Conservation (phyloP, 2,329 filamentous ascomycete genomes). For the Stachybotrys elegans region DNA sequence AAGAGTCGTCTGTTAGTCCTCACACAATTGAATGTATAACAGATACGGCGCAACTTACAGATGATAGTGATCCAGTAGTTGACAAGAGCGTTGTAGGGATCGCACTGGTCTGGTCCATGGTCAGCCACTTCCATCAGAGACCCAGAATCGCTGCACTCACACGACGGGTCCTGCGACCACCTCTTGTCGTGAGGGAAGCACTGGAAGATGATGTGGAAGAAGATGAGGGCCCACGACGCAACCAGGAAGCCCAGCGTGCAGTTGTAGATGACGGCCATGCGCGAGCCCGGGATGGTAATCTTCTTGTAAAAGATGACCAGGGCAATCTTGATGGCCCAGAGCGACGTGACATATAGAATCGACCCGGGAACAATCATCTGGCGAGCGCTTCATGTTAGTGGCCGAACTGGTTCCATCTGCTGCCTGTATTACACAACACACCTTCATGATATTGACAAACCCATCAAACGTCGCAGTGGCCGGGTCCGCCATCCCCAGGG, state of each 20-base stretch:
- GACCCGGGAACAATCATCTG: slow-evolving; percentile 36
- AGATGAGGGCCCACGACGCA: slow-evolving; percentile 25
- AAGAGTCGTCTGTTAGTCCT: neutral
- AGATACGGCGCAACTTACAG: slow-evolving; percentile 1
- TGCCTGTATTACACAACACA: no score
- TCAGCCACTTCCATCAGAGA: no score
- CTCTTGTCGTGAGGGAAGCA: slow-evolving; percentile 28
- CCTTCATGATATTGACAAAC: slow-evolving; percentile 20
- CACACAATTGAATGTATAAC: neutral
- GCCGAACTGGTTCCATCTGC: no score
- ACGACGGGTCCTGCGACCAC: slow-evolving; percentile 21
- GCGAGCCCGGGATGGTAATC: slow-evolving; percentile 28
- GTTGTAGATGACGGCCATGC: slow-evolving; percentile 30
- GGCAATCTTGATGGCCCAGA: slow-evolving; percentile 35
- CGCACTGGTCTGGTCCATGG: slow-evolving; percentile 12
- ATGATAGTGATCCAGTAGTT: slow-evolving; percentile 18
- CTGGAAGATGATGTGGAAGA: slow-evolving; percentile 33
- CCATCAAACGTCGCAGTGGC: slow-evolving; percentile 13
- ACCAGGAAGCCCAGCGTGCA: slow-evolving; percentile 23
- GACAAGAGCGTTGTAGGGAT: slow-evolving; percentile 9
- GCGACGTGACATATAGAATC: slow-evolving; percentile 31
- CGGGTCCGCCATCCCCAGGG: slow-evolving; percentile 20
- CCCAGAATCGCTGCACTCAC: slow-evolving; percentile 7
- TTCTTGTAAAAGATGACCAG: slow-evolving; percentile 36
- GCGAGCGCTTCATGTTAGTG: no score